Evolutionary conservation across 257 asterid species (phyloP).

Genomic region (Anisodus acutangulus): DNA sequence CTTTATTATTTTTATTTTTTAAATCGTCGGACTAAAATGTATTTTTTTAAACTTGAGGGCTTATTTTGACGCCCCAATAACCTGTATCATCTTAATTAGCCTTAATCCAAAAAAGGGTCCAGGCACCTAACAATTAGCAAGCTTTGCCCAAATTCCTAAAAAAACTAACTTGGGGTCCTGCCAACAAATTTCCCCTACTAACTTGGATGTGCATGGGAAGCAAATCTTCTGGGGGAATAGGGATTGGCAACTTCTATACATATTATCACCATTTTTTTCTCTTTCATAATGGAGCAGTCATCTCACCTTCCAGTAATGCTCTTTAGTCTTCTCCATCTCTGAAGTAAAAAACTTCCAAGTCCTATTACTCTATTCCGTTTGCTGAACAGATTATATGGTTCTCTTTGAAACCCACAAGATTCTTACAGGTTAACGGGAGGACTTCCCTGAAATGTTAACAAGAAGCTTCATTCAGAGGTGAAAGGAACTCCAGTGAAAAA

Average conservation of each 20-base stretch:
- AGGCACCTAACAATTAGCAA: too few species aligned
- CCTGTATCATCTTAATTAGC: too few species aligned
- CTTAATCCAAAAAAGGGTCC: too few species aligned
- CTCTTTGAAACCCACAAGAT: constrained; percentile 20
- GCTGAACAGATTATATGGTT: background rate
- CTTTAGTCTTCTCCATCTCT: constrained; percentile 21
- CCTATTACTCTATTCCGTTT: background rate
- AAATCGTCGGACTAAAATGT: too few species aligned
- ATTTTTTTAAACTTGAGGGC: too few species aligned
- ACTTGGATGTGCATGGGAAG: too few species aligned
- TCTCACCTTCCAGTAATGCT: background rate
- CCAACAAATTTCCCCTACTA: too few species aligned
- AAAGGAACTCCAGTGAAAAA: background rate
- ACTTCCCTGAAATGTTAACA: constrained; percentile 59
- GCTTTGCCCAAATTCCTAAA: too few species aligned
- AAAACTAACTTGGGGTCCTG: too few species aligned
- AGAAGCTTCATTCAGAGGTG: constrained; percentile 30
- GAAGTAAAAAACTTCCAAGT: constrained; percentile 19
- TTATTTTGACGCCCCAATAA: too few species aligned
- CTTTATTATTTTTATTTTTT: too few species aligned
- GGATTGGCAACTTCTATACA: constrained; percentile 14
- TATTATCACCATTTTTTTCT: constrained; percentile 11
- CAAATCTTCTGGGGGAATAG: background rate
- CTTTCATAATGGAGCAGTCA: constrained; percentile 8
- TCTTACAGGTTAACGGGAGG: constrained; percentile 76